A percentile compares a stretch with the other conserved stretches of the same genome.
Conservation (phyloP, 1,284 basidiomycete genomes). For the Papiliotrema flavescens region DNA sequence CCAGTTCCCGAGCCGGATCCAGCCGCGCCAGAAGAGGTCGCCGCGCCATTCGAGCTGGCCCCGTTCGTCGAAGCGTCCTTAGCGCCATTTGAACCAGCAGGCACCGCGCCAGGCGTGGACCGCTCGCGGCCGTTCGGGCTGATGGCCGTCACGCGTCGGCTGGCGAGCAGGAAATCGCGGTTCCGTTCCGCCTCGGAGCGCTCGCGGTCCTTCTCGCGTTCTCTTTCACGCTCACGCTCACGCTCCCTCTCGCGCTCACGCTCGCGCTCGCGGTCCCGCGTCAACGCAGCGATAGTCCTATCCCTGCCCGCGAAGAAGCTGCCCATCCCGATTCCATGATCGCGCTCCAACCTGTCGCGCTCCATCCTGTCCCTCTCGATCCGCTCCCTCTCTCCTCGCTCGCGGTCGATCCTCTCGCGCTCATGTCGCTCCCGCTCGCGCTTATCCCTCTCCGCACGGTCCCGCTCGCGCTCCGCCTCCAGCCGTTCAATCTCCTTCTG, state of each 20-base stretch:
- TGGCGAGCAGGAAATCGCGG: constrained; percentile 33
- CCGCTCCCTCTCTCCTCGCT: constrained; percentile 5
- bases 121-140: constrained; percentile 18
- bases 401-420: constrained; percentile 4
- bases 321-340: constrained; percentile 2
- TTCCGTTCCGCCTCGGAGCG: constrained; percentile 33
- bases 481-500: constrained; percentile 39
- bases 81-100: not conserved
- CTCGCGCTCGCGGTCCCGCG: constrained; percentile 2
- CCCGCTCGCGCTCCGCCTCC: constrained; percentile 38
- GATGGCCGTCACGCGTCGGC: constrained; percentile 25
- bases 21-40: not conserved
- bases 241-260: no score
- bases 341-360: not conserved
- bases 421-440: constrained; percentile 10
- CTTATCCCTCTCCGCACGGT: constrained; percentile 33
- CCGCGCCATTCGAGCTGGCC: not conserved
- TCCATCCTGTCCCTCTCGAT: constrained; percentile 3
- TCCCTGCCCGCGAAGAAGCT: not conserved
- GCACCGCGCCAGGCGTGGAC: constrained; percentile 3
- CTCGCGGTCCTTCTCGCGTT: constrained; percentile 11
- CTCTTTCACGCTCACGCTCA: no score
- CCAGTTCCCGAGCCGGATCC: not conserved
- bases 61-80: constrained; percentile 5
- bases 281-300: not conserved